Conservation (phyloP, 176 grass and related monocot genomes). For the Miscanthus lutarioriparius region DNA sequence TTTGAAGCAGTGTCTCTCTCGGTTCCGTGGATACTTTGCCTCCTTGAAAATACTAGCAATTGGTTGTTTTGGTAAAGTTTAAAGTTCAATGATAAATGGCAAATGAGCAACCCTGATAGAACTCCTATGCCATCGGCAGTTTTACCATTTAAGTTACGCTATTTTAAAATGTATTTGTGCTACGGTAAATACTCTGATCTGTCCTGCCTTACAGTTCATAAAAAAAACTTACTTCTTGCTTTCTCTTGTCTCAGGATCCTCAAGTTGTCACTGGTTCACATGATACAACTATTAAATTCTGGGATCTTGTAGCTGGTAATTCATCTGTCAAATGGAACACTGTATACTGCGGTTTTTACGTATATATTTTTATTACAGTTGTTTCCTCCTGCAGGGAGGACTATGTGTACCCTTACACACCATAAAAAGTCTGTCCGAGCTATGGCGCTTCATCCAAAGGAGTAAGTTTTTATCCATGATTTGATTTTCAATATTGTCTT, state of each 20-base stretch:
- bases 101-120: background rate
- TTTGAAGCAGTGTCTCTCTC: background rate
- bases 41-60: background rate
- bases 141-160: background rate
- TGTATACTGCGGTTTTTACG: background rate
- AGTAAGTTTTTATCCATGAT: slow-evolving; percentile 49
- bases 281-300: slow-evolving; percentile 95
- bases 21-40: background rate
- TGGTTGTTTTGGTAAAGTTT: background rate
- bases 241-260: slow-evolving; percentile 67
- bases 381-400: slow-evolving; percentile 63
- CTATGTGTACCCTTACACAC: slow-evolving; percentile 93
- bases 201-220: background rate
- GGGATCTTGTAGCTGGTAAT: slow-evolving; percentile 98
- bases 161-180: background rate
- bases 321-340: slow-evolving; percentile 4
- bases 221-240: background rate
- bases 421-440: slow-evolving; percentile 98
- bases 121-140: background rate
- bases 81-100: background rate
- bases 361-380: slow-evolving; percentile 33
- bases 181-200: background rate
- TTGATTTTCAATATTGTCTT: slow-evolving; percentile 24
- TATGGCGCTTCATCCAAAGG: slow-evolving; percentile 93
- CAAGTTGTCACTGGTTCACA: slow-evolving; percentile 99